A percentile compares a stretch with the other conserved stretches of the same genome.
Evolutionary conservation across 371 early-diverging fungal genomes (phyloP).

Genomic region (Sporodiniella umbellata): DNA sequence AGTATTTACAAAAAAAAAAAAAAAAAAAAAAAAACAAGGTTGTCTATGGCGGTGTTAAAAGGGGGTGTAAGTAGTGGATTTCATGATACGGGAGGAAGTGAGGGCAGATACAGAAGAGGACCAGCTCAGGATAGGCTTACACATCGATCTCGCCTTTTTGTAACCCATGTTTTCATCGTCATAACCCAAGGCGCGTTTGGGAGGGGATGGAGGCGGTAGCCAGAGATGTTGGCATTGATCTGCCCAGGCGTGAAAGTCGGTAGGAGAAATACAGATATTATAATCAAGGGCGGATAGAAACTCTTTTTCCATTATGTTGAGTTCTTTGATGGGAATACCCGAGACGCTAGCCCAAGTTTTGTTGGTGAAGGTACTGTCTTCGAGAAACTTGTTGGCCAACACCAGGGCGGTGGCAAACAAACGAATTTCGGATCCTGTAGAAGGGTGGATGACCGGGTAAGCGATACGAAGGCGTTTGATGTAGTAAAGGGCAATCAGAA

Average conservation of each 20-base stretch:
- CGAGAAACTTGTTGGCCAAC: slow-evolving; percentile 64
- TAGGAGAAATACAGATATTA: slow-evolving; percentile 37
- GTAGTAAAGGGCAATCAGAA: slow-evolving; percentile 39
- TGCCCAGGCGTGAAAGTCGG: slow-evolving; percentile 41
- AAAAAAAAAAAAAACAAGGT: background rate
- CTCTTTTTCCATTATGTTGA: slow-evolving; percentile 76
- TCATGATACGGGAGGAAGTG: background rate
- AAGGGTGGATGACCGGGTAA: slow-evolving; percentile 39
- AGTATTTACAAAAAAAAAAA: background rate
- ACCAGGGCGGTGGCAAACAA: slow-evolving; percentile 65
- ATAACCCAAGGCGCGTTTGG: background rate
- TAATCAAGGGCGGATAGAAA: slow-evolving; percentile 63
- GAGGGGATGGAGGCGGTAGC: background rate
- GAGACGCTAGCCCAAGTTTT: slow-evolving; percentile 74
- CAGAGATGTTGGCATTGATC: slow-evolving; percentile 31
- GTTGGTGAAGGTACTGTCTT: slow-evolving; percentile 71
- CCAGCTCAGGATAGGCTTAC: slow-evolving; percentile 44
- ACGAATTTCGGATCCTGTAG: slow-evolving; percentile 61
- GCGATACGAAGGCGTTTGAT: slow-evolving; percentile 35
- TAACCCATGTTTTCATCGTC: background rate
- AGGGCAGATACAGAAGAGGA: slow-evolving; percentile 27
- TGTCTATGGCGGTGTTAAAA: background rate
- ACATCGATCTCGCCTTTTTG: slow-evolving; percentile 1
- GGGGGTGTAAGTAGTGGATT: background rate
- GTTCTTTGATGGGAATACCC: slow-evolving; percentile 59